phyloP scores from a whole-genome alignment of 306 rosid genomes.

The Calophaca sinica region DNA sequence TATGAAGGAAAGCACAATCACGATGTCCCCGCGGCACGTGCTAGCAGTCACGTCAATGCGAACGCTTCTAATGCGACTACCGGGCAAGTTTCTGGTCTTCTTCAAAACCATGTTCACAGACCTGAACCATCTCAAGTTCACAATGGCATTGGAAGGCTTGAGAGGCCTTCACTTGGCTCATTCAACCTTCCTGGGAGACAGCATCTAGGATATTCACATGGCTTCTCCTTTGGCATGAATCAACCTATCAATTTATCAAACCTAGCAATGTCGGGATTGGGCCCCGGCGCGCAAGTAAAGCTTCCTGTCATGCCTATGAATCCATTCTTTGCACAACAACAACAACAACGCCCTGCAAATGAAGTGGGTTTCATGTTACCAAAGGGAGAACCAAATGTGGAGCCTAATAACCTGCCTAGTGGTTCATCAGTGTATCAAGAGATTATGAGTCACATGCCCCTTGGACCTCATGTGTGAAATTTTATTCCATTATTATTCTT shows the following conservation, averaged over 20 bases:
- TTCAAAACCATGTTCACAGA: conserved; percentile 64
- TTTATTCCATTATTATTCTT: conserved; percentile 46
- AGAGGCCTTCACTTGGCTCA: conserved; percentile 68
- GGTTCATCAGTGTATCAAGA: conserved; percentile 80
- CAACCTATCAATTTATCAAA: conserved; percentile 64
- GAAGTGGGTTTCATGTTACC: conserved; percentile 79
- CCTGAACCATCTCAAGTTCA: conserved; percentile 74
- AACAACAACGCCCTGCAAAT: conserved; percentile 51
- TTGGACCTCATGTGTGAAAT: conserved; percentile 84
- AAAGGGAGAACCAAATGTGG: conserved; percentile 87
- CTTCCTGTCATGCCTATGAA: conserved; percentile 67
- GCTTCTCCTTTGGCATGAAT: conserved; percentile 82
- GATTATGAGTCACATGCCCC: conserved; percentile 87
- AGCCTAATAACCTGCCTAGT: conserved; percentile 66
- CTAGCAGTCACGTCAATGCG: conserved; percentile 80
- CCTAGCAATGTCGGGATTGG: conserved; percentile 70
- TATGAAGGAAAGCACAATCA: conserved; percentile 98
- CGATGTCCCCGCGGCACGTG: conserved; percentile 89
- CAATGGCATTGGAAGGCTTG: conserved; percentile 67
- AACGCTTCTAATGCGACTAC: conserved; percentile 51
- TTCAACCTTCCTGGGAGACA: conserved; percentile 73
- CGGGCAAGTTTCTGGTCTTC: conserved; percentile 57
- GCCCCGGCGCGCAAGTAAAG: conserved; percentile 62
- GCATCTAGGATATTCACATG: conserved; percentile 66
- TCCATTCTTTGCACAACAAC: conserved; percentile 65